phyloP scores from a whole-genome alignment of 768 basidiomycete genomes.

The Cytidiella melzeri region DNA sequence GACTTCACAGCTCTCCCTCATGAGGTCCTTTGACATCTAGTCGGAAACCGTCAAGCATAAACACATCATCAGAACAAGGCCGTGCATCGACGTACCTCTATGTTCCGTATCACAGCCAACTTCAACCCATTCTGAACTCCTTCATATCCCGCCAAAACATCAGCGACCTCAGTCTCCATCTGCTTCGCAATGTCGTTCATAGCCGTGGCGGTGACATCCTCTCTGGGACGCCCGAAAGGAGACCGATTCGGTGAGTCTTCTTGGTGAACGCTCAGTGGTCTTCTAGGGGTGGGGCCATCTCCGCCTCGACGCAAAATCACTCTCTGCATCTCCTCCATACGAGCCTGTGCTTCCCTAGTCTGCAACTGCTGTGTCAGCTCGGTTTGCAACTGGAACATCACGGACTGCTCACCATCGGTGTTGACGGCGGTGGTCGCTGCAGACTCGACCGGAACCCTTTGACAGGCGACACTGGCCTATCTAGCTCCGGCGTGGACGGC shows the following conservation, averaged over 20 bases:
- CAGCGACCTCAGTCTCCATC: constrained; percentile 49
- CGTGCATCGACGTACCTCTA: constrained; percentile 41
- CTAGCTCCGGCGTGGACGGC: constrained; percentile 2
- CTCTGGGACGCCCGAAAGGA: constrained; percentile 3
- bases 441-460: constrained; percentile 45
- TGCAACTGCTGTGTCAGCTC: constrained; percentile 22
- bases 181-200: constrained; percentile 51
- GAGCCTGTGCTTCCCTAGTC: constrained; percentile 71
- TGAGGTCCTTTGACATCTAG: constrained; percentile 54
- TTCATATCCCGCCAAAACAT: constrained; percentile 49
- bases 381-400: constrained; percentile 1
- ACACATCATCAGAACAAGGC: not conserved
- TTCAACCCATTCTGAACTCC: constrained; percentile 46
- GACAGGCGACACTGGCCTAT: constrained; percentile 46
- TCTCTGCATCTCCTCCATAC: constrained; percentile 79
- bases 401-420: constrained; percentile 34
- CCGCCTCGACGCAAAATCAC: constrained; percentile 57
- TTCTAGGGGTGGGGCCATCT: constrained; percentile 44
- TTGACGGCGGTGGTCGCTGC: constrained; percentile 23
- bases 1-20: constrained; percentile 64
- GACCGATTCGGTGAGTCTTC: not conserved
- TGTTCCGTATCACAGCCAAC: constrained; percentile 43
- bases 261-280: constrained; percentile 33
- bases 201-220: constrained; percentile 34
- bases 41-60: constrained; percentile 46